Evolutionary conservation across 495 filamentous ascomycete genomes (phyloP), one percentile per base, ranked within the genome.

Genomic region (Cenococcum geophilum): DNA sequence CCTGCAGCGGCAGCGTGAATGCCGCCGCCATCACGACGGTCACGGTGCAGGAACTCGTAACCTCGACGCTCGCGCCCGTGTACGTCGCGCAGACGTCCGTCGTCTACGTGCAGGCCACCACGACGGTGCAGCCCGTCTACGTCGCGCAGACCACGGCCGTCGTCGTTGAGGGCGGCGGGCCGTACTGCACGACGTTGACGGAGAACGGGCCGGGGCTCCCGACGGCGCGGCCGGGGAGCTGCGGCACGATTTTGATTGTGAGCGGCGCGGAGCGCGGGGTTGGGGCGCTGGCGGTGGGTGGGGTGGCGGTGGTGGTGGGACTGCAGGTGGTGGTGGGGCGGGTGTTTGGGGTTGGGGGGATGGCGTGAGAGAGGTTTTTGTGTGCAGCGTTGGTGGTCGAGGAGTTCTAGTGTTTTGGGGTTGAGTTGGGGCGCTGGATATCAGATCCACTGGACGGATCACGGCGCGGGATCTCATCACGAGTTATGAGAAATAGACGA

Each of bases 1-100:
- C 59, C 25, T 75, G 72, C 58, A 53, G 53, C 43, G 73, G 70
- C 34, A 63, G 18, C 40, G 51, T 70, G 35, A 65, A 67, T 45
- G 68, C 57, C 23, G 62, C 61, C 0, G 50, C 61, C 10, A 50
- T 65, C 25, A 68, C 54, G 5, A 70, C 68, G 4, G 48, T 68
- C 16, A 67, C 68, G 9, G 63, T 67, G 3, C 42, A 59, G 21
- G 9, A n/a, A 12, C 12, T 52, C 23, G n/a, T 49, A 11, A 52
- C 47, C 49, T 12, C 11, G 14, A 60, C 42, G 1, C 5, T 32
- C 55, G 5, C 55, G 40, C 42, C 27, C 9, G 42, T 37, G 2
- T 55, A 59, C 18, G 21, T 27, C 16, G 52, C 58, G 40, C 60
- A 59, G 22, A 67, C 64, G 3, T 52, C 58, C 10, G 55, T 59